These are phyloP conservation scores for Euphorbia corollata DNA, from an alignment of 441 rosid species.

Conservation along the genomic window DNA sequence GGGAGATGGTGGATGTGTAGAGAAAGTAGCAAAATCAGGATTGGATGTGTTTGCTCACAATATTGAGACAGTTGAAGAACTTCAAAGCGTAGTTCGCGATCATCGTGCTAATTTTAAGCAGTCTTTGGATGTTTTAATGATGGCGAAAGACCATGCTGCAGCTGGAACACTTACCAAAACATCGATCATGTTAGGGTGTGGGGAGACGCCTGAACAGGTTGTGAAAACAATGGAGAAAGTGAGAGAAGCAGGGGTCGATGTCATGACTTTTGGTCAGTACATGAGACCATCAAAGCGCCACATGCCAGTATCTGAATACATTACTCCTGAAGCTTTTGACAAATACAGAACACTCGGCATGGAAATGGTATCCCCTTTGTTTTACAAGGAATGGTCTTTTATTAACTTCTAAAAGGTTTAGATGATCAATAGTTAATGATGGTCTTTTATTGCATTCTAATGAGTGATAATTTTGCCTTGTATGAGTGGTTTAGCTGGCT, in stretches of 20 bases:
- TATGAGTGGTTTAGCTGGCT: too few relatives aligned
- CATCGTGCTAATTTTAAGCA: slow-evolving; percentile 91
- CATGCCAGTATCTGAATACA: slow-evolving; percentile 92
- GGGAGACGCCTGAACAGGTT: slow-evolving; percentile 93
- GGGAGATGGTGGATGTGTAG: slow-evolving; percentile 11
- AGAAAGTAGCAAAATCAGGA: slow-evolving; percentile 82
- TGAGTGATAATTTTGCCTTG: too few relatives aligned
- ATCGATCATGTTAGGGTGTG: slow-evolving; percentile 93
- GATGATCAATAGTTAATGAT: too few relatives aligned
- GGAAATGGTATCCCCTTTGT: slow-evolving; percentile 64
- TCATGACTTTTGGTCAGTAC: slow-evolving; percentile 93
- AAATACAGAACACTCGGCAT: slow-evolving; percentile 72
- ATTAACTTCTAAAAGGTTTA: too few relatives aligned
- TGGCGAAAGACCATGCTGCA: slow-evolving; percentile 72
- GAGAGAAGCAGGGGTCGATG: slow-evolving; percentile 88
- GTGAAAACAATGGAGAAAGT: slow-evolving; percentile 89
- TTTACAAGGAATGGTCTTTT: background rate
- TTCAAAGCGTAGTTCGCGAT: slow-evolving; percentile 77
- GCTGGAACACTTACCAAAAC: slow-evolving; percentile 86
- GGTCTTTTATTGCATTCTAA: too few relatives aligned
- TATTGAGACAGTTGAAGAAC: slow-evolving; percentile 96
- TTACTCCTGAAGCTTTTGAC: slow-evolving; percentile 88
- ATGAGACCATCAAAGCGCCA: slow-evolving; percentile 99
- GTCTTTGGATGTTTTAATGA: slow-evolving; percentile 77
- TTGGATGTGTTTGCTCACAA: slow-evolving; percentile 92